phyloP scores from a whole-genome alignment of 2,329 filamentous ascomycete species.

The Microsporum audouinii region DNA sequence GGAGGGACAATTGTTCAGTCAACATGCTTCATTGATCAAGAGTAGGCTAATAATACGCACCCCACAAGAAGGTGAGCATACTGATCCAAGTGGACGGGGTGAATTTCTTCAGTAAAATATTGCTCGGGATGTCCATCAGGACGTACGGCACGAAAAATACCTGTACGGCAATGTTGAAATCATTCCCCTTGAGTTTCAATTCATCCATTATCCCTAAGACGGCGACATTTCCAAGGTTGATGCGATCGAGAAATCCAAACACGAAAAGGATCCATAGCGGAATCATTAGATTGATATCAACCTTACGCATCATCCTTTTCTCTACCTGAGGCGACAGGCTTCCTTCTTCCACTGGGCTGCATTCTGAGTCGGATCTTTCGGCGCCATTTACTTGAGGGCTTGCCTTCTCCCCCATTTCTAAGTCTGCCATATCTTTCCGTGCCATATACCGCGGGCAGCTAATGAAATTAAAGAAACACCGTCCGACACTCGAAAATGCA shows the following conservation, averaged over 20 bases:
- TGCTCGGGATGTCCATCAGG: conserved; percentile 21
- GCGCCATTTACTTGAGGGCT: background rate
- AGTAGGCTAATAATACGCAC: background rate
- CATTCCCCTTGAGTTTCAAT: conserved; percentile 16
- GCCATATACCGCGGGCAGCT: background rate
- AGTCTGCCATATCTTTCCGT: background rate
- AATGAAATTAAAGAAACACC: background rate
- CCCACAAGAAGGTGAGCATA: background rate
- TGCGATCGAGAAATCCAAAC: conserved; percentile 14
- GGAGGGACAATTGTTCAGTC: conserved; percentile 26
- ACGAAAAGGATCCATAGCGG: conserved; percentile 17
- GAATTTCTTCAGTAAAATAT: conserved; percentile 21
- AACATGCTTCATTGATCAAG: conserved; percentile 36
- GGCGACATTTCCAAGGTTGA: conserved; percentile 16
- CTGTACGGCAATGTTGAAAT: conserved; percentile 30
- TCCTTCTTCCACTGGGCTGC: background rate
- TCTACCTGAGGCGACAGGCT: background rate
- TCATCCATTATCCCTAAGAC: conserved; percentile 17
- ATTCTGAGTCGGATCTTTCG: conserved; percentile 6
- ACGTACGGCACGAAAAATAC: conserved; percentile 24
- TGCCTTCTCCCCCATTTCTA: conserved; percentile 3
- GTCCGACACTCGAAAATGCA: background rate
- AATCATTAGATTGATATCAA: conserved; percentile 18
- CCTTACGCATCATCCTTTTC: conserved; percentile 15
- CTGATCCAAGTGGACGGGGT: background rate